Evolutionary conservation across 1,139 yeast species (phyloP).

Genomic region (Pichia sorboxylosa): DNA sequence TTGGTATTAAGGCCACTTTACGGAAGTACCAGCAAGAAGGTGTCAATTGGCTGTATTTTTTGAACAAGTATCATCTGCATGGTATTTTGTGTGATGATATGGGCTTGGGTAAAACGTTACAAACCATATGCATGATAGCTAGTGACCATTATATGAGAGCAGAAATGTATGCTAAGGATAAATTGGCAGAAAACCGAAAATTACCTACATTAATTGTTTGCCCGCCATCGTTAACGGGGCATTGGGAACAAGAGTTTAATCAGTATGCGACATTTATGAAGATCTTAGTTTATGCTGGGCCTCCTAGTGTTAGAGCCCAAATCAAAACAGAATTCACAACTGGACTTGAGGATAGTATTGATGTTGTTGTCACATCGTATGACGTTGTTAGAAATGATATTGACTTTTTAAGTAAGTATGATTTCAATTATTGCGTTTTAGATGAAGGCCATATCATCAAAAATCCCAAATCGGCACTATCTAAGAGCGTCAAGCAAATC

Average conservation of each 20-base stretch:
- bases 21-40: conserved; percentile 98
- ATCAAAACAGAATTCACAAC: conserved; percentile 27
- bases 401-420: conserved; percentile 44
- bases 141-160: conserved; percentile 87
- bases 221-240: conserved; percentile 96
- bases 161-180: conserved; percentile 50
- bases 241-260: conserved; percentile 93
- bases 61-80: conserved; percentile 88
- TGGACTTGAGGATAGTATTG: conserved; percentile 28
- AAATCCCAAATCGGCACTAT: conserved; percentile 77
- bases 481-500: conserved; percentile 75
- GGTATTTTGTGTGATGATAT: conserved; percentile 98
- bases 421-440: conserved; percentile 86
- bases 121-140: conserved; percentile 92
- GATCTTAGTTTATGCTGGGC: conserved; percentile 83
- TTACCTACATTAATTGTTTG: conserved; percentile 82
- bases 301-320: conserved; percentile 61
- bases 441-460: conserved; percentile 98
- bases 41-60: conserved; percentile 93
- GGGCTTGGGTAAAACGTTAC: conserved; percentile 97
- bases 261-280: conserved; percentile 85
- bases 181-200: conserved; percentile 56
- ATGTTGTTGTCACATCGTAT: conserved; percentile 87
- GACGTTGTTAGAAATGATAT: conserved; percentile 93
- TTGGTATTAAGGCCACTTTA: conserved; percentile 82